Evolutionary conservation across 163 green algal genomes (phyloP), one percentile per base, ranked within the genome.

Genomic region (Prototheca cutis): DNA sequence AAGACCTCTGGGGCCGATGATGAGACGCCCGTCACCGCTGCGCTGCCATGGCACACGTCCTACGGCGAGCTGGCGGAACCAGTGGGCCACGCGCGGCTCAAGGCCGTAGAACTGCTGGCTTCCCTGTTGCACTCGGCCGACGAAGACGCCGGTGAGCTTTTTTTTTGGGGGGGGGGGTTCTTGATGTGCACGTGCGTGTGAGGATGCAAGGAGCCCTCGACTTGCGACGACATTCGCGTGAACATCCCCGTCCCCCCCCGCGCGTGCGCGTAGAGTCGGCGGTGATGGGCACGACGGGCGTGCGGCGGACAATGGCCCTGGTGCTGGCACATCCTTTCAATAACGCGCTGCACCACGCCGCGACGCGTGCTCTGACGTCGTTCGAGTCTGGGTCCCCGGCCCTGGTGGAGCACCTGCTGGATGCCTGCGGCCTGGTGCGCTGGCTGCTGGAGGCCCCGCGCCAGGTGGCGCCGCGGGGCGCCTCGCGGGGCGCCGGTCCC

Each of bases 281-380:
- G 1, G 52, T 95, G 3, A 71, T 91, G 17, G 55, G 61, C 24
- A 63, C 65, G 4, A 67, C 58, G 19, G 75, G 72, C 21, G 49
- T 89, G 29, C 55, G 67, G 18, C 42, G 67, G 15, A 81, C 74
- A 63, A 70, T 93, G 70, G 64, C 83, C 24, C 78, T 95, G 19
- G 91, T 95, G 62, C 54, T 74, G 47, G 52, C 47, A 10, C 91
- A 87, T 72, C 91, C 92, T 27, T 98, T 97, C 87, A 95, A 98
- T 79, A 97, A 96, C 74, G 70, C 91, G 48, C 73, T 98, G 57
- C 91, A 98, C 63, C 80, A 88, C 55, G 73, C 80, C 40, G 81
- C 90, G n/a, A 61, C 70, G n/a, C 64, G 61, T 6, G 77, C 95
- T 53, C 32, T 95, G 2, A 75, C 67, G 4, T 67, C 68, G 1